Base-by-base conservation (phyloP, 1,284 basidiomycete species). In the Agaricales sp. region DNA sequence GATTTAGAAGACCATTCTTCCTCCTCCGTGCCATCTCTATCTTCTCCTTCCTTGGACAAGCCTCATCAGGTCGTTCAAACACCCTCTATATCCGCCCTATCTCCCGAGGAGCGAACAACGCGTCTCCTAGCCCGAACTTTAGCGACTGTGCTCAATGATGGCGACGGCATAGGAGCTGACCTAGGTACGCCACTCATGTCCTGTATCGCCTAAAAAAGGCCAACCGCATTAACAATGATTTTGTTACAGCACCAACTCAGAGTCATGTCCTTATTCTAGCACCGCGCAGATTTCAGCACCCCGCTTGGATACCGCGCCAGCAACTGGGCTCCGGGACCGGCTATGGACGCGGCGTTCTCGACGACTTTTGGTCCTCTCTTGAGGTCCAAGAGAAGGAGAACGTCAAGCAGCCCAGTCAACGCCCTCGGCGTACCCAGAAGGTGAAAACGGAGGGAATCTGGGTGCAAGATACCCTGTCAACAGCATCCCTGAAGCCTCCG, bases 231-330 rank as follows among this genome's bases (percentile, higher is more conserved):
- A 55, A 57, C n/a, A n/a, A n/a, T n/a, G n/a, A n/a, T n/a, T n/a
- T n/a, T 38, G 49, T 8, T 21, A 16, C 50, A 84, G 84, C 77
- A 1, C 79, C 82, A 0, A 82, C 82, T 0, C 81, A 84, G 51
- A 83, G 74, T 1, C 80, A 87, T 53, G 65, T 88, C 47, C 67
- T 85, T 23, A 63, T 89, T 22, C 81, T 78, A 35, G 85, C 85
- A 0, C 86, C 85, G 0, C 69, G 86, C 8, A 68, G 78, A 19
- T 88, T 88, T 61, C 55, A 59, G 4, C 85, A 89, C 55, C 80
- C 85, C 0, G 71, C 79, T 1, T 89, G 86, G 86, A 65, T 77
- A 21, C 85, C 85, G 1, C 71, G 75, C n/a, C 84, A 84, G 61
- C 80, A 76, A 63, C 4, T 50, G 60, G 18, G 67, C 72, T 23